Evolutionary conservation across 1,284 basidiomycete species (phyloP).

Genomic region (Ceratobasidium theobromae): DNA sequence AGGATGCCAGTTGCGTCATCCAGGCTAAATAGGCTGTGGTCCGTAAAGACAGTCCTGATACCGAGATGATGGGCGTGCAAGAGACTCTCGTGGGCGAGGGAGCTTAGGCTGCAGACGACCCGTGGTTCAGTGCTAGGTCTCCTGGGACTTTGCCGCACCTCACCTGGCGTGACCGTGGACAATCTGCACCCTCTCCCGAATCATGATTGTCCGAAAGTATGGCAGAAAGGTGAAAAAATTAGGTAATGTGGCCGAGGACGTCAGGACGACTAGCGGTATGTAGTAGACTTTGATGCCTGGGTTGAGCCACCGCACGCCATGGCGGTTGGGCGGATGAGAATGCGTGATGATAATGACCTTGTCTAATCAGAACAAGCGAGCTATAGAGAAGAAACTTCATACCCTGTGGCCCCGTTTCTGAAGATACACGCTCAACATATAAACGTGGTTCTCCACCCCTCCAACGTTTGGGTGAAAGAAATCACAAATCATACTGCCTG

Average conservation of each 20-base stretch:
- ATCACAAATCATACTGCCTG: constrained; percentile 85
- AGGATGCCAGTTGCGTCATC: constrained; percentile 94
- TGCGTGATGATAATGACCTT: constrained; percentile 96
- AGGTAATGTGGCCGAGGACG: constrained; percentile 88
- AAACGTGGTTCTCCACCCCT: constrained; percentile 97
- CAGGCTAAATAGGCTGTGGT: constrained; percentile 95
- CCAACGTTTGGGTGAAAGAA: constrained; percentile 96
- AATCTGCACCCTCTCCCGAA: constrained; percentile 84
- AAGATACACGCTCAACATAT: constrained; percentile 85
- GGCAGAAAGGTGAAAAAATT: constrained; percentile 93
- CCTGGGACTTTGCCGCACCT: neutral
- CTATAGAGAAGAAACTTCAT: constrained; percentile 5
- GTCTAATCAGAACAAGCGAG: constrained; percentile 16
- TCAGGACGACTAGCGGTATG: constrained; percentile 85
- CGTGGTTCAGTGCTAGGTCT: neutral
- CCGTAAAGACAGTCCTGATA: constrained; percentile 90
- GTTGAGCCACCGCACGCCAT: constrained; percentile 84
- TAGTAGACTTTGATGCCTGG: constrained; percentile 93
- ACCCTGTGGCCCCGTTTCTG: constrained; percentile 86
- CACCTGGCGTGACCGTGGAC: constrained; percentile 85
- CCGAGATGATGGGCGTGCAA: constrained; percentile 84
- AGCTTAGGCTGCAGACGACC: constrained; percentile 58
- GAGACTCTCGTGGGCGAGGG: constrained; percentile 90
- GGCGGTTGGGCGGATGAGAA: constrained; percentile 79
- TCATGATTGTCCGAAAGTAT: constrained; percentile 83